Base-by-base conservation (phyloP, 805 yeast species). In the Geotrichum ghanense region DNA sequence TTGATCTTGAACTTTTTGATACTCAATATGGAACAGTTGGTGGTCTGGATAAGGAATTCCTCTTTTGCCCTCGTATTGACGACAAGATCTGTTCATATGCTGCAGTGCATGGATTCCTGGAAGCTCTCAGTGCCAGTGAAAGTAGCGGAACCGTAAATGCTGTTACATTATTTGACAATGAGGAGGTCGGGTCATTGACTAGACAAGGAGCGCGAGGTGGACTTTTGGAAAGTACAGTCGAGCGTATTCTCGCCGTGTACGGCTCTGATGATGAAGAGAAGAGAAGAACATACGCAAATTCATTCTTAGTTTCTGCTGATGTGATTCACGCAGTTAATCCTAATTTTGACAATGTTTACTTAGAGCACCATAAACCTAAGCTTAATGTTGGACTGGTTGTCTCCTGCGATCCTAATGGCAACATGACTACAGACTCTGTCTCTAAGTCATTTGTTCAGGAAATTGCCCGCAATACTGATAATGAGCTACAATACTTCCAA, bases 121-220 rank as follows among this genome's bases (percentile, higher is more conserved):
- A 71, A 49, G 65, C 64, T 31, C 57, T 72, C n/a, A 51, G 50
- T 14, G 58, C 64, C 45, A 53, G 53, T 22, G 68, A 66, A 42
- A 54, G 53, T 19, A 48, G 58, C 12, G 58, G 62, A 21, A 42
- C 59, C 16, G 52, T 66, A 37, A 70, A 76, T 25, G 63, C 79
- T 47, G 86, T 81, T 1, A 80, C 81, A 2, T 67, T 83, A 53
- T 82, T 75, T 55, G 92, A 84, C 56, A 77, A 83, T 58, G 95
- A 85, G 64, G 95, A 85, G 65, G 74, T 85, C 48, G 94, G 94
- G 6, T 79, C 88, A 9, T 71, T 76, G 42, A 71, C 84, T 6
- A 73, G 88, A 63, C 86, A 79, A 56, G 95, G 95, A 53, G 87
- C 87, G 45, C 74, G 74, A 59, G 88, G 90, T 51, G 85, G 84